Evolutionary conservation across 2,329 filamentous ascomycete species (phyloP).

Genomic region (Colletotrichum lini): DNA sequence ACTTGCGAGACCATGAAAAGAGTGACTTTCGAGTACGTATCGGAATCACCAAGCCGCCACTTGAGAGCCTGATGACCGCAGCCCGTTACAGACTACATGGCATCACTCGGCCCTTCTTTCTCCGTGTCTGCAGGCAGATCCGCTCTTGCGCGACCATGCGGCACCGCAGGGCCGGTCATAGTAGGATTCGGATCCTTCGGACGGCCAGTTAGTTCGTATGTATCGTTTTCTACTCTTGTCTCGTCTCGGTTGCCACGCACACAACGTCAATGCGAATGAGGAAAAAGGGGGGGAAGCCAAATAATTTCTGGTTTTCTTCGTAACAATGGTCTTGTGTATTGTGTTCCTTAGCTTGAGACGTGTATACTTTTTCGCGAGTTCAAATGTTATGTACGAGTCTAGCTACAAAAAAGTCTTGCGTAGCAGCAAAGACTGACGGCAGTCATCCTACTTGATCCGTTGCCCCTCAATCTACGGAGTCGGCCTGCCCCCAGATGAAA

Average conservation of each 20-base stretch:
- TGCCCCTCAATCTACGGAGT: slow-evolving; percentile 68
- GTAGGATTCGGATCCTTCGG: not conserved
- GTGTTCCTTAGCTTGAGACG: slow-evolving; percentile 16
- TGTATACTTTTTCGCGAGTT: slow-evolving; percentile 2
- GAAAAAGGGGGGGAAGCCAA: not conserved
- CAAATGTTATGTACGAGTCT: slow-evolving; percentile 44
- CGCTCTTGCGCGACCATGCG: not conserved
- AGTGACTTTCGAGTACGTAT: slow-evolving; percentile 52
- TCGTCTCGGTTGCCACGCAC: slow-evolving; percentile 20
- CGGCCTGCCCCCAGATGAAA: slow-evolving; percentile 21
- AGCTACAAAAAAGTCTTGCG: slow-evolving; percentile 51
- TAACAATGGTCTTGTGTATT: slow-evolving; percentile 25
- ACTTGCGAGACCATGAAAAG: not conserved
- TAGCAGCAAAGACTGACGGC: slow-evolving; percentile 63
- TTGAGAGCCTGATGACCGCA: slow-evolving; percentile 44
- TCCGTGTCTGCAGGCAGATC: not conserved
- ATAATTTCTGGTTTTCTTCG: not conserved
- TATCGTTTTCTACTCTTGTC: slow-evolving; percentile 27
- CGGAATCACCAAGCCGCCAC: slow-evolving; percentile 46
- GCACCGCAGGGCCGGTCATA: not conserved
- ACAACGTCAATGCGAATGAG: slow-evolving; percentile 1
- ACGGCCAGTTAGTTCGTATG: slow-evolving; percentile 32
- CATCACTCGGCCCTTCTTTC: slow-evolving; percentile 7
- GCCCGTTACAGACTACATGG: slow-evolving; percentile 35
- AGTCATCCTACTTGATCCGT: slow-evolving; percentile 75